Evolutionary conservation across 148 eudicot genomes (phyloP), one percentile per base, ranked within the genome.

Genomic region (Vaccinium myrtillus): DNA sequence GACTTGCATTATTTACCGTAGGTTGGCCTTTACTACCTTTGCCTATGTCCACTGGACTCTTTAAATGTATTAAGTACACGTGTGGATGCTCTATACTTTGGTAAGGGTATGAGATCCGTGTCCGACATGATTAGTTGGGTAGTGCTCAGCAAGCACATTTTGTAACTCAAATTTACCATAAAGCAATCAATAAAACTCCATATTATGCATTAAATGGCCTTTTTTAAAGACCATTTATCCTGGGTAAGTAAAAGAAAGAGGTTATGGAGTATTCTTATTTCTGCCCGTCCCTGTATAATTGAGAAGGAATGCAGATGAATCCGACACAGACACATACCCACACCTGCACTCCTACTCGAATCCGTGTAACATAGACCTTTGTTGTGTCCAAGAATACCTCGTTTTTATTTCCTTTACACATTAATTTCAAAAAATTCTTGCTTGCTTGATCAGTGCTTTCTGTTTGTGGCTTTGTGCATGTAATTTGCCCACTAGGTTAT

Each of bases 361-460:
- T 10, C 30, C 32, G n/a, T n/a, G 71, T 65, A 10, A 23, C 14
- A 65, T 23, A 23, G 71, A 10, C 32, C 32, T 65, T 25, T 65
- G 71, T 65, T 23, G 13, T 8, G 25, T 23, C 71, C 3, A 65
- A 65, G 13, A 65, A 23, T 65, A 23, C 32, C 27, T 23, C 5
- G 6, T 27, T 65, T 9, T 65, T 23, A 65, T 8, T 65, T 4
- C 32, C 32, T 23, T 25, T 1, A 65, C 55, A 53, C 46, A 59
- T 63, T n/a, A 10, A 30, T 81, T 43, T 61, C 32, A 13, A 16
- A 55, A 86, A 12, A 65, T 83, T 23, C 43, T 81, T 75, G 75
- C 32, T 81, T 61, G 73, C 39, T n/a, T 81, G 84, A 15, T 82
- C 27, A 8, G 3, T 82, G 59, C 59, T 81, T 65, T 74, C 46